A percentile compares a stretch with the other conserved stretches of the same genome.
Evolutionary conservation across 2,329 filamentous ascomycete genomes (phyloP).

Genomic region (Raffaelea albimanens): DNA sequence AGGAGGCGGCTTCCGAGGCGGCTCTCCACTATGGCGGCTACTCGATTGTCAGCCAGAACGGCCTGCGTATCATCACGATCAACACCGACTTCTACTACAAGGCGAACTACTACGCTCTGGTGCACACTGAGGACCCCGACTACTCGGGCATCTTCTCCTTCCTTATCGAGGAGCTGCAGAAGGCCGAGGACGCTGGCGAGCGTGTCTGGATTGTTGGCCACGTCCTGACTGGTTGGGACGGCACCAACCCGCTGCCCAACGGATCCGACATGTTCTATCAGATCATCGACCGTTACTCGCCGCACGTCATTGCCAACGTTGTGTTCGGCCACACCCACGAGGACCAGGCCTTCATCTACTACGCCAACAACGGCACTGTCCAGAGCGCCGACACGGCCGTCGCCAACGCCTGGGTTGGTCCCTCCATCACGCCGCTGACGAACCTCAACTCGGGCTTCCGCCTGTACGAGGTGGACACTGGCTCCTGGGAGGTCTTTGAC

Average conservation of each 20-base stretch:
- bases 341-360: constrained; percentile 36
- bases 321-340: constrained; percentile 51
- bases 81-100: constrained; percentile 52
- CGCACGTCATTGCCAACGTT: constrained; percentile 41
- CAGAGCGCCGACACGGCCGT: constrained; percentile 35
- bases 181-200: constrained; percentile 40
- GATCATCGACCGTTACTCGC: constrained; percentile 41
- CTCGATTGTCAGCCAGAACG: constrained; percentile 32
- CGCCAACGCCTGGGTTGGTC: constrained; percentile 44
- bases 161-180: constrained; percentile 42
- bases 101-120: constrained; percentile 47
- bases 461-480: constrained; percentile 48
- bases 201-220: constrained; percentile 50
- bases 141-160: constrained; percentile 43
- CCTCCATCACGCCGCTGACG: constrained; percentile 37
- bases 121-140: constrained; percentile 37
- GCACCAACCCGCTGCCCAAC: constrained; percentile 38
- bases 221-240: constrained; percentile 41
- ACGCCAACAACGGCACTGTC: constrained; percentile 37
- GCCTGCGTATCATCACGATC: constrained; percentile 47
- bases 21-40: constrained; percentile 41
- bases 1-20: constrained; percentile 23
- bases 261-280: constrained; percentile 35
- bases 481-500: constrained; percentile 46
- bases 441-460: constrained; percentile 46